Evolutionary conservation across 2,329 filamentous ascomycete genomes (phyloP), one percentile per base, ranked within the genome.

Genomic region (Ophiosphaerella korrae): DNA sequence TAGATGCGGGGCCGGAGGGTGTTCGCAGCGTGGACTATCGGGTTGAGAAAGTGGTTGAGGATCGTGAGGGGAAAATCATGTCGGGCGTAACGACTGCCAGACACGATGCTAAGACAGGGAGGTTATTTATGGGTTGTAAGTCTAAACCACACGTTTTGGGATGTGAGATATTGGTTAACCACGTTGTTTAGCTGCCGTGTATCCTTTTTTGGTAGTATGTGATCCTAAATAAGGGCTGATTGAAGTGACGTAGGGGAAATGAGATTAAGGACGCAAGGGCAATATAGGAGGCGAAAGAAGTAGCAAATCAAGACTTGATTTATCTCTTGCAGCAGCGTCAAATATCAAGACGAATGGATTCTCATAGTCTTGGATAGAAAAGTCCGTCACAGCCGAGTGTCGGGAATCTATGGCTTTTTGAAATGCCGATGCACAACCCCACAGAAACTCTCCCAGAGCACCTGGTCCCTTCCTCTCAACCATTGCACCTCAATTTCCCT

Each of bases 371-470:
- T 11, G 5, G 26, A 8, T 29, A 11, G 2, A 29, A 7, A 8
- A 29, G 26, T 11, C 26, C 26, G 11, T 11, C 26, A 29, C 26
- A 29, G 11, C 11, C 3, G 26, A 29, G 11, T 11, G 8, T 3
- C 26, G 11, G 26, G 11, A 8, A 29, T 8, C 26, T 29, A 29
- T 7, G 26, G 11, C 43, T 63, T 66, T 40, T 62, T 66, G 26
- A 64, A 63, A n/a, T 52, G 46, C 14, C 60, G 48, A 50, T 64
- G 63, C 13, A 68, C 37, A 44, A 92, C 91, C 0, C 90, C 92
- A 53, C 86, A 88, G 56, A 99, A 91, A 68, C 92, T 97, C 74
- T 95, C 89, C 72, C 93, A 96, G 0, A 94, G 67, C 0, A 86
- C 80, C 14, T 82, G 78, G 58, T 96, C 89, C 5, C 80, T 78